Evolutionary conservation across 441 rosid species (phyloP).

Genomic region (Arabidopsis lyrata): DNA sequence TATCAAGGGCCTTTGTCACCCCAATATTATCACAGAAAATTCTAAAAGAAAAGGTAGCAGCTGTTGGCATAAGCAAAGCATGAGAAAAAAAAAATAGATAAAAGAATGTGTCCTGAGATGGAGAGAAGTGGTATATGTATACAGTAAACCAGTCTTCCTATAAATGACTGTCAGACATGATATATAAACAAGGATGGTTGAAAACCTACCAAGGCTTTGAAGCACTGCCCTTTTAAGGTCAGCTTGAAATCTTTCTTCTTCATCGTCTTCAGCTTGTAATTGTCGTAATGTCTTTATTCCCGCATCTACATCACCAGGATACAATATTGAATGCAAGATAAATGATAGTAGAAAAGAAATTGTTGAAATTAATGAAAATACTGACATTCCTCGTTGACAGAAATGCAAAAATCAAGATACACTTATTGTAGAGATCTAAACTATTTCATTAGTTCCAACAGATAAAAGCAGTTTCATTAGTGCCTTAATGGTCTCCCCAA

Average conservation of each 20-base stretch:
- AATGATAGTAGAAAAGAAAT: neutral
- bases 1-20: neutral
- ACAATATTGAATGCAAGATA: neutral
- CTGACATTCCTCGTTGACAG: neutral
- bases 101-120: conserved; percentile 12
- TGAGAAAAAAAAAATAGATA: neutral
- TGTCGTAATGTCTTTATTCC: conserved; percentile 77
- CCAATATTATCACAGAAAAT: conserved; percentile 19
- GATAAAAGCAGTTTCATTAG: neutral
- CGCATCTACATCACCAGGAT: conserved; percentile 49
- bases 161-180: conserved; percentile 11
- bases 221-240: conserved; percentile 85
- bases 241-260: conserved; percentile 95
- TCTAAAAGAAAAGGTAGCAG: neutral
- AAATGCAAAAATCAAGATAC: conserved; percentile 8
- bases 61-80: conserved; percentile 1
- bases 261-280: conserved; percentile 82
- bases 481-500: conserved; percentile 10
- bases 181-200: conserved; percentile 28
- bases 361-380: neutral
- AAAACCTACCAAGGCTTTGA: conserved; percentile 84
- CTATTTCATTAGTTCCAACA: neutral
- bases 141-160: conserved; percentile 6
- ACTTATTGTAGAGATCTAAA: neutral
- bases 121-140: neutral